Evolutionary conservation across 164 flowering plant genomes (phyloP), one percentile per base, ranked within the genome.

Genomic region (Taxillus chinensis): DNA sequence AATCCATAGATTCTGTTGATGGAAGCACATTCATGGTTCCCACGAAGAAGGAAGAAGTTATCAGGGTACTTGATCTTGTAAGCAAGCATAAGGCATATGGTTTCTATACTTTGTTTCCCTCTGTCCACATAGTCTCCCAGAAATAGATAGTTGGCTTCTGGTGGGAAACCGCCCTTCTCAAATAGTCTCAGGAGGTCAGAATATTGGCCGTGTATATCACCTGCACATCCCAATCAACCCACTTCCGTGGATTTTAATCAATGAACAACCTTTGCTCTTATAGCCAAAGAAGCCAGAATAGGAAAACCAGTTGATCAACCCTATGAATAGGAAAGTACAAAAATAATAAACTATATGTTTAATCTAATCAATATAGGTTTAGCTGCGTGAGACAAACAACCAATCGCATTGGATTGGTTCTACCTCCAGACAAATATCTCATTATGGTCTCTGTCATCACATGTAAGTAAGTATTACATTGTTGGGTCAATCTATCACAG

Each of bases 121-220:
- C 86, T 65, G 67, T 82, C 86, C 27, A 82, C 86, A 57, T 82
- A 82, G 66, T 82, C 86, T 41, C 86, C 86, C 0, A 82, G 80
- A 73, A 82, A 80, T 8, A 82, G 68, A 67, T 82, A 82, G 71
- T 82, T 82, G 42, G 83, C 60, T 7, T 74, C 77, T 6, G 86
- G 86, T 2, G 86, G 86, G 48, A 78, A 80, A 11, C 84, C 82
- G 1, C 84, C 86, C 11, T 70, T 74, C 43, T 82, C 82, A 27
- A 82, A 82, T n/a, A 82, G 62, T 10, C 86, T 73, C 8, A 82
- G 67, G 15, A 82, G 82, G 65, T 82, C 86, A 3, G 82, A 67
- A 59, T 67, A 82, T 57, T 82, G 86, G 1, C 86, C 86, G 38
- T 82, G 86, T 50, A 82, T 77, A 55, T 82, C 86, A 43, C 86